Conservation (phyloP, 805 yeast genomes). For the Candida orba region DNA sequence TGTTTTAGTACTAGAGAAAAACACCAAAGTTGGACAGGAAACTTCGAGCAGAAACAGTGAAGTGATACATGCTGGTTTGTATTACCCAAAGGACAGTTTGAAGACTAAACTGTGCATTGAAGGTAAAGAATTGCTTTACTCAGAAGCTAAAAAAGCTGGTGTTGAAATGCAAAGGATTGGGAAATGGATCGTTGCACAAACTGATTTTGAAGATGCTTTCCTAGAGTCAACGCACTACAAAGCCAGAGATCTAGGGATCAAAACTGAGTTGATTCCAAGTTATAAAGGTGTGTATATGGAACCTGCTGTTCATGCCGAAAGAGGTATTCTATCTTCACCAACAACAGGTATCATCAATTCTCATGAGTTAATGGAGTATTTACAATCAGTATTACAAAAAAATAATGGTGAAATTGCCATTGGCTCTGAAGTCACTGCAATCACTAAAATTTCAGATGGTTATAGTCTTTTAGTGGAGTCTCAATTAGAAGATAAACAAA, state of each 20-base stretch:
- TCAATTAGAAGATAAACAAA: constrained; percentile 24
- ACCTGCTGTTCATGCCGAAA: constrained; percentile 59
- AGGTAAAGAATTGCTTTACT: constrained; percentile 68
- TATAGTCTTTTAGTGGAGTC: constrained; percentile 27
- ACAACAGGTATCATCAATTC: constrained; percentile 82
- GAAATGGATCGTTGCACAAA: constrained; percentile 84
- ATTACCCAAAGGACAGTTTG: constrained; percentile 63
- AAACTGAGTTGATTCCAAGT: constrained; percentile 48
- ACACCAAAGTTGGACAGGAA: constrained; percentile 61
- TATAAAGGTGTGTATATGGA: constrained; percentile 40
- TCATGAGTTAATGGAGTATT: constrained; percentile 62
- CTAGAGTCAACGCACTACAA: constrained; percentile 45
- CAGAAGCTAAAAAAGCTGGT: constrained; percentile 32
- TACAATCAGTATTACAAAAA: constrained; percentile 46
- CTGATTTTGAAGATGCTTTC: constrained; percentile 51
- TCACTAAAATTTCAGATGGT: constrained; percentile 21
- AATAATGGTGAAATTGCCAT: constrained; percentile 59
- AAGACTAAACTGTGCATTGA: constrained; percentile 64
- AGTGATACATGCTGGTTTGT: constrained; percentile 87
- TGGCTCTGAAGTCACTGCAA: constrained; percentile 47
- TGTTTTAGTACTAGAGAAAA: constrained; percentile 65
- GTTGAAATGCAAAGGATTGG: constrained; percentile 64
- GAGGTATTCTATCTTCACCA: constrained; percentile 64
- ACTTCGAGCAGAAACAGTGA: constrained; percentile 89
- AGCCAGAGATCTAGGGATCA: constrained; percentile 46